Conservation (phyloP, 2,329 filamentous ascomycete genomes). For the Dryadomyces quercivorus region DNA sequence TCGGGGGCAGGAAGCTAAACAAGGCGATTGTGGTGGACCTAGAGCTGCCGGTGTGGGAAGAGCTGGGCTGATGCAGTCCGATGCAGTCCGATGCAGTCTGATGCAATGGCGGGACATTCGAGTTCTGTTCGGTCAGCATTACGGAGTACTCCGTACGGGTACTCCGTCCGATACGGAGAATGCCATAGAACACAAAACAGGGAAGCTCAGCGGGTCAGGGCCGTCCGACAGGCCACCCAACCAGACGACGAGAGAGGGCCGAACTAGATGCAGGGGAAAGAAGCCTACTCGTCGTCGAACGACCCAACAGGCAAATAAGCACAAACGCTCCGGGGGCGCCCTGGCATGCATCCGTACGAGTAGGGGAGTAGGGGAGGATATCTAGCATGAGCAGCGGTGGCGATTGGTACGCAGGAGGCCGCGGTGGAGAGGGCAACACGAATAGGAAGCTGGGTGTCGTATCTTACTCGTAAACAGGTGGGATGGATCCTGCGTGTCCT, state of each 20-base stretch:
- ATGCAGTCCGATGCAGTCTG: not conserved
- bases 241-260: not conserved
- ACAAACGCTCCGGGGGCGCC: not conserved
- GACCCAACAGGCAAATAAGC: not conserved
- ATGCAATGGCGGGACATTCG: not conserved
- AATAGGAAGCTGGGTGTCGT: too few species aligned
- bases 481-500: too few species aligned
- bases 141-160: too few species aligned
- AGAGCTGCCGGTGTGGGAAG: slow-evolving; percentile 49
- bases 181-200: too few species aligned
- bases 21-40: slow-evolving; percentile 79
- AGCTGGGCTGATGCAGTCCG: not conserved
- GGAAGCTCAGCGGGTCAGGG: not conserved
- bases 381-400: too few species aligned
- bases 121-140: not conserved
- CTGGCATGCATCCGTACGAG: too few species aligned
- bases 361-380: too few species aligned
- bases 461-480: too few species aligned
- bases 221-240: not conserved
- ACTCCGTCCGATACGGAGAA: too few species aligned
- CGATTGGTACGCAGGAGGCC: too few species aligned
- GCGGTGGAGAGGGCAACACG: too few species aligned
- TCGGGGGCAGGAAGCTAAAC: slow-evolving; percentile 51
- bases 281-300: not conserved
- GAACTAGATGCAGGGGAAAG: not conserved